Conservation (phyloP, 768 basidiomycete species). For the Suillus subluteus region DNA sequence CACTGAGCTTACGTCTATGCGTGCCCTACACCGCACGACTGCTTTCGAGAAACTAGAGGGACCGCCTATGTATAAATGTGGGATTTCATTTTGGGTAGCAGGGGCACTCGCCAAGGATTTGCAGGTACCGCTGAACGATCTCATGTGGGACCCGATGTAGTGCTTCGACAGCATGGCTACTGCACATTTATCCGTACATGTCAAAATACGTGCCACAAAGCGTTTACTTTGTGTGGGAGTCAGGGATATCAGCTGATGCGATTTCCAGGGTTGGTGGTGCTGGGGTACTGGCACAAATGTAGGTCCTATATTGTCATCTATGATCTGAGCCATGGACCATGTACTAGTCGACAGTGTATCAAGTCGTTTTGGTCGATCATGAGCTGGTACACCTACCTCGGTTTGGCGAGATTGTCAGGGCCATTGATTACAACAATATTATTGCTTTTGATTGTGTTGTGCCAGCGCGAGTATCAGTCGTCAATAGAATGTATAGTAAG, state of each 20-base stretch:
- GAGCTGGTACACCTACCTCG: too few relatives aligned
- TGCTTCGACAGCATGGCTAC: neutral
- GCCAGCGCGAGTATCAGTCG: too few relatives aligned
- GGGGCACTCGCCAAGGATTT: slow-evolving; percentile 61
- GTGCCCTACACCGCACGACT: slow-evolving; percentile 68
- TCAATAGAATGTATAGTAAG: too few relatives aligned
- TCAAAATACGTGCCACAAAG: neutral
- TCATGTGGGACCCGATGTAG: slow-evolving; percentile 64
- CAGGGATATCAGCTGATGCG: neutral
- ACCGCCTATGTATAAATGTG: slow-evolving; percentile 74
- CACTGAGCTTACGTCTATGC: slow-evolving; percentile 63
- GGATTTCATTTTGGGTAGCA: slow-evolving; percentile 62
- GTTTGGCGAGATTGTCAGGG: neutral
- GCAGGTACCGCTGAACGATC: slow-evolving; percentile 60
- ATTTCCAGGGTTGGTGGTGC: neutral
- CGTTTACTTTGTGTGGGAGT: neutral
- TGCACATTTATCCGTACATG: neutral
- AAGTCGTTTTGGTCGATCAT: neutral
- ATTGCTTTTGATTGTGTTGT: too few relatives aligned
- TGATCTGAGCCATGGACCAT: too few relatives aligned
- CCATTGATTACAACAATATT: too few relatives aligned
- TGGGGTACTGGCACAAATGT: neutral
- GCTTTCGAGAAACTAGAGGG: slow-evolving; percentile 66
- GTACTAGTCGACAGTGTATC: too few relatives aligned
- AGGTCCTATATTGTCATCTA: too few relatives aligned